Conservation (phyloP, 768 basidiomycete genomes). For the Lentinus brumalis region DNA sequence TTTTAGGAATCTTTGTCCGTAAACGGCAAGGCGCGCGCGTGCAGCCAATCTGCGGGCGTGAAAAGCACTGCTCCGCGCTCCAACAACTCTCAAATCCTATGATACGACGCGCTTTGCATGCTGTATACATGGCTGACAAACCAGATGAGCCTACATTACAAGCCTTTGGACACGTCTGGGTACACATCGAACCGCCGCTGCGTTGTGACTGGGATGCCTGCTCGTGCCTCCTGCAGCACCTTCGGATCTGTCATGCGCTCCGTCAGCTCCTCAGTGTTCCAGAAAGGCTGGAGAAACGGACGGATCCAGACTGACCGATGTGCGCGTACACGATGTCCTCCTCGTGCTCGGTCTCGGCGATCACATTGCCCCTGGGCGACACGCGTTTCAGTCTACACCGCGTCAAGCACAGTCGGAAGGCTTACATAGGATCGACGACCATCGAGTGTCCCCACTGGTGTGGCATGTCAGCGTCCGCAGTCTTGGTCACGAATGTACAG, state of each 20-base stretch:
- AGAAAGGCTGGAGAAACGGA: neutral
- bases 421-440: constrained; percentile 88
- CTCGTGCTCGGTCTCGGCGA: constrained; percentile 72
- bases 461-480: neutral
- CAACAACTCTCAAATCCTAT: too few species aligned
- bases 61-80: too few species aligned
- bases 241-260: constrained; percentile 56
- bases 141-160: constrained; percentile 22
- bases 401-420: constrained; percentile 10
- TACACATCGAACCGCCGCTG: constrained; percentile 96
- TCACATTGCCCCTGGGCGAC: constrained; percentile 65
- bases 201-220: constrained; percentile 87
- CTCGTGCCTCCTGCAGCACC: constrained; percentile 63
- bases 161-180: constrained; percentile 57
- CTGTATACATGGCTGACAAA: neutral
- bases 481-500: neutral
- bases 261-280: constrained; percentile 1
- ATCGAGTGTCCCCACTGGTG: constrained; percentile 86
- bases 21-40: neutral
- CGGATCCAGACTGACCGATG: constrained; percentile 61
- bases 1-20: constrained; percentile 2
- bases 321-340: constrained; percentile 80
- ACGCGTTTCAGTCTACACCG: neutral
- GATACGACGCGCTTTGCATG: too few species aligned
- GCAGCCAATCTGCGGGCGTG: neutral